Evolutionary conservation across 2,329 filamentous ascomycete genomes (phyloP), one percentile per base, ranked within the genome.

Genomic region (Tolypocladium album): DNA sequence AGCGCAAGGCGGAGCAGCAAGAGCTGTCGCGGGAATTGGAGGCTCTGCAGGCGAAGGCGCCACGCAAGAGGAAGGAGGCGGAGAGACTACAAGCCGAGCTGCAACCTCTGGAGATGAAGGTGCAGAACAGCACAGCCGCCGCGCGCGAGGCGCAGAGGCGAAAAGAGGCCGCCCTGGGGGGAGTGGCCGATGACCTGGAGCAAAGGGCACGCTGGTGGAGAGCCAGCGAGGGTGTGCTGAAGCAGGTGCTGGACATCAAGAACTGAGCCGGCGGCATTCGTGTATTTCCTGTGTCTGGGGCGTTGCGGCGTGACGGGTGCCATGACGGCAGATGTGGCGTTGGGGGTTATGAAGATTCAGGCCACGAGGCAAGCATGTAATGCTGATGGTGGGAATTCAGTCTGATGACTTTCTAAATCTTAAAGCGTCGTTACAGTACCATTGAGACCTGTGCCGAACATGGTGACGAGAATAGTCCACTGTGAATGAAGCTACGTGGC

Each of bases 131-230:
- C 63, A 82, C 82, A 39, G 78, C 83, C 31, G 86, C 88, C 20
- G 88, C 88, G n/a, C 82, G 79, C 65, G 89, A 92, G 67, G 88
- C 88, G 15, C 82, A 80, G 71, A 78, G 84, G 67, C 80, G 87
- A 66, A 88, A 86, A 70, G 88, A 90, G 67, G 81, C 81, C 13
- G 81, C 85, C 11, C 75, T 86, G 9, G 83, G 84, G 6, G 87
- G 86, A 7, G 82, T 85, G 50, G 83, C 84, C 20, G 88, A 91
- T 66, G 88, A 92, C 67, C 71, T 92, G 39, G 89, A 92, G 70
- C 87, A 89, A 72, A 81, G 85, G 66, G 89, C 87, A 7, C 78
- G 88, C 64, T 93, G 89, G 89, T 85, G 86, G 74, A 82, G 84
- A 64, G 86, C 86, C 22, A 85, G 84, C n/a, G 88, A 91, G 68